Evolutionary conservation across 495 filamentous ascomycete genomes (phyloP), one percentile per base, ranked within the genome.

Genomic region (Haplographium delicatum): DNA sequence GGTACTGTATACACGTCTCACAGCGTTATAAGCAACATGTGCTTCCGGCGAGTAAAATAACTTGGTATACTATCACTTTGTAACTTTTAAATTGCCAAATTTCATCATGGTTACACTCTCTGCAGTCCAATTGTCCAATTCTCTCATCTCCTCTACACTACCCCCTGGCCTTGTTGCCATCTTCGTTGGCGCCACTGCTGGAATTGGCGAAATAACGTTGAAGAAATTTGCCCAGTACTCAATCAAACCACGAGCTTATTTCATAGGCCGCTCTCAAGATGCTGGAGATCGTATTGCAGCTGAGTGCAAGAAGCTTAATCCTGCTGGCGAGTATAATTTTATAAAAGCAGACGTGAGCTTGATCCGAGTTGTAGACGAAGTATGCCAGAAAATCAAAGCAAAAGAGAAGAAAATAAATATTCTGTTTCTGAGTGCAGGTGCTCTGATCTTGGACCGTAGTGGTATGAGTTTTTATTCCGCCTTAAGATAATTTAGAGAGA

Each of bases 211-310:
- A 43, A 55, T 43, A 23, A 67, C 68, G 5, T 60, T 67, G 1
- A 62, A 64, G 23, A 62, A 60, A 39, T 65, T 72, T 26, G 65
- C 51, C 13, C 40, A 54, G 27, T 26, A 51, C n/a, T 11, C 56
- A 6, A 1, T 15, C 13, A 26, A 47, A 47, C 54, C 51, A 16
- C 52, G 54, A 1, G 49, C 64, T 11, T 74, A 72, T 44, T 56
- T 74, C 44, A 43, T 74, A 28, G 69, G 71, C 15, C 65, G 74
- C 19, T 74, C 65, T 49, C 59, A 71, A 56, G 56, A 47, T 11
- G 53, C 58, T 30, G 65, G 61, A 35, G 66, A 62, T 22, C 56
- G 61, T 15, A 59, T 64, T 41, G 64, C 69, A 26, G 60, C 68
- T 34, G 63, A 66, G n/a, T 56, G 24, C 31, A 28, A 46, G n/a